Base-by-base conservation (phyloP, 768 basidiomycete species). In the Pleurotus platypus region DNA sequence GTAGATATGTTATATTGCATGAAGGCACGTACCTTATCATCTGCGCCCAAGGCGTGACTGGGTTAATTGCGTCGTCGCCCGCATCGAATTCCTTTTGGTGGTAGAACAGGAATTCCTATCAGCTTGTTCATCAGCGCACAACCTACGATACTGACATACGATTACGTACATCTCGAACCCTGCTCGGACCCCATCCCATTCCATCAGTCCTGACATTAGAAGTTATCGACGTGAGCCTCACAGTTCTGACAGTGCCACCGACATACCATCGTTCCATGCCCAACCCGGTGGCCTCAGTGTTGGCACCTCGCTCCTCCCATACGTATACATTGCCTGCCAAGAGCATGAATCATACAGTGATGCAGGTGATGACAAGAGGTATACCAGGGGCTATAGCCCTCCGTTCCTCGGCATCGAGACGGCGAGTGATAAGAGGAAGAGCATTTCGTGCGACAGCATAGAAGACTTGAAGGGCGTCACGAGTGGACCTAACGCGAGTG, bases 291-390 rank as follows among this genome's bases (percentile, higher is more conserved):
- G 78, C 79, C 66, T 90, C 89, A n/a, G 87, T 84, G 66, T 88
- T 90, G 5, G 90, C 87, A 22, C 87, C 87, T 60, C 90, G 86
- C 63, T 93, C 90, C 67, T 93, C 90, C 90, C 91, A 93, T 59
- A 92, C 88, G 63, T 91, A 92, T 20, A 92, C 88, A 62, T 89
- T 89, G 22, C 90, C 90, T 50, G 46, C 22, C 22, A 16, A 18
- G 22, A 13, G 13, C n/a, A 16, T 22, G 46, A 18, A 48, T 48
- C 20, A 48, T 20, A 16, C 7, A 7, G 13, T 7, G 30, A 35
- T 35, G 30, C 24, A 4, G 30, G 30, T 35, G 30, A 8, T 35
- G 30, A 35, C 30, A 45, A 16, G 42, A 22, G n/a, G 42, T 22
- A 39, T 42, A 54, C 51, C 51, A 0, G 90, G 81, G 15, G 78